Conservation (phyloP, 2,329 filamentous ascomycete species). For the Botrytis fabae region DNA sequence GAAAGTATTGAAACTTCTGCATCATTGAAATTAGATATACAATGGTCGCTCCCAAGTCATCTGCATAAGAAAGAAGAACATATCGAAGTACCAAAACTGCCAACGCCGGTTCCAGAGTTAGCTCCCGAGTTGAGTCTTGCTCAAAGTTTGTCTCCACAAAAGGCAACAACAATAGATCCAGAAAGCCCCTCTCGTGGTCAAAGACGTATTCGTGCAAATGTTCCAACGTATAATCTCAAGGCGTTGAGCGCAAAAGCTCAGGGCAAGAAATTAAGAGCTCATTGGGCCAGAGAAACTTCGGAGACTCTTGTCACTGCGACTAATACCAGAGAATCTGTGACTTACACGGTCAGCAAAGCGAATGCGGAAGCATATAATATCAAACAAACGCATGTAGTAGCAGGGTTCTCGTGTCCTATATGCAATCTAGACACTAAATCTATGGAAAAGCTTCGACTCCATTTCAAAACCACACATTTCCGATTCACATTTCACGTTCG, state of each 20-base stretch:
- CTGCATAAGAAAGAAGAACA: conserved; percentile 12
- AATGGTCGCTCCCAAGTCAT: conserved; percentile 33
- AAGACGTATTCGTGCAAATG: conserved; percentile 30
- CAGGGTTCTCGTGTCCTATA: conserved; percentile 35
- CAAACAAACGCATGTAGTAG: conserved; percentile 31
- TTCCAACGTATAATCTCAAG: conserved; percentile 58
- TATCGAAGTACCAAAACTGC: background rate
- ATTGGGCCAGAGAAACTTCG: conserved; percentile 41
- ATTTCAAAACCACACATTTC: conserved; percentile 34
- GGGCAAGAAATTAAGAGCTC: conserved; percentile 51
- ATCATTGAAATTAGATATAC: conserved; percentile 27
- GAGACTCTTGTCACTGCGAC: conserved; percentile 28
- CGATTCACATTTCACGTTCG: conserved; percentile 35
- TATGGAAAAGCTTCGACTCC: conserved; percentile 32
- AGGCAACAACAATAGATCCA: conserved; percentile 15
- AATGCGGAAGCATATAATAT: conserved; percentile 30
- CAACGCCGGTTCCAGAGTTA: background rate
- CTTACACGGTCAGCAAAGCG: conserved; percentile 33
- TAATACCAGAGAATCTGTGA: conserved; percentile 34
- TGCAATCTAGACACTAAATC: conserved; percentile 28
- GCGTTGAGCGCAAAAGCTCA: conserved; percentile 58
- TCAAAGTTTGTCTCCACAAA: conserved; percentile 22
- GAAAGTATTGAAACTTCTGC: conserved; percentile 21
- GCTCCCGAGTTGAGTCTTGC: background rate
- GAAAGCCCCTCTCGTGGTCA: conserved; percentile 32